Conservation (phyloP, 78 protist species). For the Speleostelium caveatum region DNA sequence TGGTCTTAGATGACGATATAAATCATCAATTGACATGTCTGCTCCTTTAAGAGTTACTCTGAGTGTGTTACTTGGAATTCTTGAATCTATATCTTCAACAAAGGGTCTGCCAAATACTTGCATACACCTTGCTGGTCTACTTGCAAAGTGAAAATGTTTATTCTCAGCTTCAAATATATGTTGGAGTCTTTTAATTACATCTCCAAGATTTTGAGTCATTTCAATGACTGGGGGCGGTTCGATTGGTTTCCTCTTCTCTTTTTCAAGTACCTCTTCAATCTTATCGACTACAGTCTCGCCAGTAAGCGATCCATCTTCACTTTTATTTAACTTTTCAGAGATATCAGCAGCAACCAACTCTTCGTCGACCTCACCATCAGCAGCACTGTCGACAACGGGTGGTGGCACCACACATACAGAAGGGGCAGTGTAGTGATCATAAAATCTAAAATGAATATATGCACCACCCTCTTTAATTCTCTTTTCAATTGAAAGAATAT, state of each 20-base stretch:
- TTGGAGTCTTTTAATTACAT: neutral
- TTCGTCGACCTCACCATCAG: neutral
- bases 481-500: constrained; percentile 60
- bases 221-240: neutral
- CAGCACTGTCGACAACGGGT: neutral
- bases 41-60: constrained; percentile 54
- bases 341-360: constrained; percentile 5
- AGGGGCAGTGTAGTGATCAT: too few species aligned
- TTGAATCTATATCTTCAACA: constrained; percentile 54
- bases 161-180: neutral
- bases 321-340: too few species aligned
- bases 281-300: neutral
- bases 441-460: constrained; percentile 40
- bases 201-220: too few species aligned
- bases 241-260: too few species aligned
- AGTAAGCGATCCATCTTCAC: neutral
- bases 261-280: neutral
- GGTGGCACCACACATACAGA: too few species aligned
- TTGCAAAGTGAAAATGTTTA: constrained; percentile 57
- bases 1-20: constrained; percentile 49
- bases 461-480: constrained; percentile 80
- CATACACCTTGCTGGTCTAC: constrained; percentile 33
- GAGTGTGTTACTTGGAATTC: constrained; percentile 14
- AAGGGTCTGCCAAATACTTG: constrained; percentile 48
- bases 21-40: constrained; percentile 50